Evolutionary conservation across 2,329 filamentous ascomycete genomes (phyloP), one percentile per base, ranked within the genome.

Genomic region (Colletotrichum coccodes): DNA sequence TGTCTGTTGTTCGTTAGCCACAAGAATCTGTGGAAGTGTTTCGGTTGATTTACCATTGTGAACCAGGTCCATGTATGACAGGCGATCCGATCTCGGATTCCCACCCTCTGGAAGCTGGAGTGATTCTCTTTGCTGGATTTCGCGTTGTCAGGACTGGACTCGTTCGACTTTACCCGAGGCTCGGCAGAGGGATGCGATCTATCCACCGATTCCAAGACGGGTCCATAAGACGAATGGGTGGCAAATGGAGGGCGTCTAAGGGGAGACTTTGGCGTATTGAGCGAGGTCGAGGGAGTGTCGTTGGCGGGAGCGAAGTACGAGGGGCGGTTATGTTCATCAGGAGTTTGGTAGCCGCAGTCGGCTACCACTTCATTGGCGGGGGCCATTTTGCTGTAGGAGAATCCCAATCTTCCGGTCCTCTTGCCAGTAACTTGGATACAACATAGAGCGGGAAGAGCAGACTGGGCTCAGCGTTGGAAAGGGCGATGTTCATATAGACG

Each of bases 41-140:
- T 6, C 4, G 18, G 14, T 16, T 40, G 32, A 52, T 16, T 23
- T 73, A 82, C 81, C 82, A 86, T 86, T 26, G 92, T 93, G 74
- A 94, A 95, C 85, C 90, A 95, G 0, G 92, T 94, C 93, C 93
- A 95, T 73, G 82, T 83, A 70, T 84, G 84, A 68, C 84, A 88
- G 46, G 81, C 82, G 67, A 88, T 84, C 40, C 86, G 79, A 70
- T 87, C 86, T 42, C 82, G 79, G 54, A 88, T 73, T 18, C 84
- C 78, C 52, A 86, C 78, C 52, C 78, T 81, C n/a, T 69, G 75
- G 1, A 40, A 58, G 11, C 71, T 58, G 3, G 58, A 50, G 16
- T 69, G 56, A 49, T 66, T 70, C 34, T 52, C 60, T 11, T 42
- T 75, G 78, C 59, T 77, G 42, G 76, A 76, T 38, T 82, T 74